Conservation (phyloP, 2,329 filamentous ascomycete genomes). For the Sclerotinia spermophila region DNA sequence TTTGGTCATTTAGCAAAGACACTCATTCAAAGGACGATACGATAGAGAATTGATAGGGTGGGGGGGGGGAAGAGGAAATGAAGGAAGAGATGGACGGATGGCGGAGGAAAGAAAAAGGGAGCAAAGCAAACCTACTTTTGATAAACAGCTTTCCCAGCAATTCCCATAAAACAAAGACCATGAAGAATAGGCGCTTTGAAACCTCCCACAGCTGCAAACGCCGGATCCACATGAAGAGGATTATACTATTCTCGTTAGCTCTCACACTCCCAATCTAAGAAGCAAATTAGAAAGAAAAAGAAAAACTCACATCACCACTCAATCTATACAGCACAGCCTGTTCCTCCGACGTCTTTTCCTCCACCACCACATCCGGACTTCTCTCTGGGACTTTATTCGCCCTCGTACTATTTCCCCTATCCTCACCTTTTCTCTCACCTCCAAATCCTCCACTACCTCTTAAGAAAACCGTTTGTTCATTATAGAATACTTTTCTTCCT, state of each 20-base stretch:
- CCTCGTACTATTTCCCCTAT: slow-evolving; percentile 77
- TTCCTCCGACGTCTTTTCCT: slow-evolving; percentile 82
- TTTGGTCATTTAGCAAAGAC: background rate
- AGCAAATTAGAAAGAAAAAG: no score
- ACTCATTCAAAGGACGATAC: no score
- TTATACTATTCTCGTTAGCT: slow-evolving; percentile 13
- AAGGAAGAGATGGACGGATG: background rate
- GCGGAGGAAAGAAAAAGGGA: background rate
- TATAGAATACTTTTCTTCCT: slow-evolving; percentile 93
- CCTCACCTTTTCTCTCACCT: slow-evolving; percentile 70
- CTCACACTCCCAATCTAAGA: no score
- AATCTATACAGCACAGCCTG: slow-evolving; percentile 92
- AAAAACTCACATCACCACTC: slow-evolving; percentile 76
- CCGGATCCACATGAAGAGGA: slow-evolving; percentile 91
- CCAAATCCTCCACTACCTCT: slow-evolving; percentile 88
- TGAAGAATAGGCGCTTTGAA: slow-evolving; percentile 95
- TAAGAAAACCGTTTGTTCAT: slow-evolving; percentile 90
- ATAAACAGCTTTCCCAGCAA: slow-evolving; percentile 86
- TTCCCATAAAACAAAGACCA: slow-evolving; percentile 92
- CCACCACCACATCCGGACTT: slow-evolving; percentile 73
- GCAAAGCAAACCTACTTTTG: slow-evolving; percentile 54
- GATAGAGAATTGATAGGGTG: background rate
- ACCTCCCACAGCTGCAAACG: slow-evolving; percentile 90
- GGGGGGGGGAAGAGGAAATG: background rate
- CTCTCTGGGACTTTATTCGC: slow-evolving; percentile 75